phyloP scores from a whole-genome alignment of 441 rosid genomes.

The Adansonia rubrostipa region DNA sequence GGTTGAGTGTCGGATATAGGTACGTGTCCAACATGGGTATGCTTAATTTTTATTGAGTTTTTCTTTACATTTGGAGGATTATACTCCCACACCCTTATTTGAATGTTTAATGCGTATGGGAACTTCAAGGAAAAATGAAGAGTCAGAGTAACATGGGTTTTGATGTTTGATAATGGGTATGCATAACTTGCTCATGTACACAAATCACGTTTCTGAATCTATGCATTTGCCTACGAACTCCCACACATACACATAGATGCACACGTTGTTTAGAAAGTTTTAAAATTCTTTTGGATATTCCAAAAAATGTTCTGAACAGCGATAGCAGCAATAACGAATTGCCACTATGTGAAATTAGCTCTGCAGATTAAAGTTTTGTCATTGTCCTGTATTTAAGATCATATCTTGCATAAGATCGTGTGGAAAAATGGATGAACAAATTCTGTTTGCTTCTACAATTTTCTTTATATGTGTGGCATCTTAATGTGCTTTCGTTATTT shows the following conservation, averaged over 20 bases:
- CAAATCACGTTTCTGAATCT: background rate
- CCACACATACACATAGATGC: background rate
- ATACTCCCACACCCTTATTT: too few relatives aligned
- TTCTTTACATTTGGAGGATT: too few relatives aligned
- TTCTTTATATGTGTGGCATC: too few relatives aligned
- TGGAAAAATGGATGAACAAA: background rate
- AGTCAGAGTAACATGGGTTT: too few relatives aligned
- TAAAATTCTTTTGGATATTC: background rate
- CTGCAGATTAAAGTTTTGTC: background rate
- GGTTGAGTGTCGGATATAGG: too few relatives aligned
- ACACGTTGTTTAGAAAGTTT: background rate
- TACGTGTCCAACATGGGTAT: too few relatives aligned
- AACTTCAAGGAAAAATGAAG: too few relatives aligned
- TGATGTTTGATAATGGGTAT: background rate
- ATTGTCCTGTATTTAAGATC: background rate
- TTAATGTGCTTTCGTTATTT: background rate
- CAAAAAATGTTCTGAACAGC: background rate
- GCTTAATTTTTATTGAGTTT: too few relatives aligned
- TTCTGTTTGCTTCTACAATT: background rate
- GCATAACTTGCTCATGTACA: background rate
- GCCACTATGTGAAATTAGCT: background rate
- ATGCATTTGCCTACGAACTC: background rate
- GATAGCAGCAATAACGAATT: background rate
- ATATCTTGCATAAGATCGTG: background rate
- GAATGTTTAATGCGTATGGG: too few relatives aligned